Base-by-base conservation (phyloP, 257 asterid species). In the Petunia secreta region DNA sequence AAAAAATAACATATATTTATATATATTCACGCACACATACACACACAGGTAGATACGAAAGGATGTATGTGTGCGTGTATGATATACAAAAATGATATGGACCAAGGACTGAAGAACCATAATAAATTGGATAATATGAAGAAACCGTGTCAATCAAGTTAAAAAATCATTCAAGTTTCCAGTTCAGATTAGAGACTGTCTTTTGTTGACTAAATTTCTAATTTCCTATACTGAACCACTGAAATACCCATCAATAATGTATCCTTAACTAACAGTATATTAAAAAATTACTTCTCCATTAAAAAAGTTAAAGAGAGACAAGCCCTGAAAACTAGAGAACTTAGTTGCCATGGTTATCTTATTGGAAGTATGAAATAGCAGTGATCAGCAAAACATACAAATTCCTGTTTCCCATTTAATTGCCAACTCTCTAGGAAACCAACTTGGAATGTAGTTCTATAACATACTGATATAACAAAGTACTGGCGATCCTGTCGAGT, bases 131-230 rank as follows among this genome's bases (percentile, higher is more conserved):
- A 46, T 8, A 9, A 46, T 69, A 50, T 44, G 58, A 46, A 69
- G 76, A 69, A 69, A 69, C 41, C 76, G 4, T 44, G 16, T 69
- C 58, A 46, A 34, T 25, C 76, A 48, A 69, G 7, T 67, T 67
- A 38, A 46, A 44, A 15, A 43, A 67, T 43, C 74, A 65, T 67
- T 67, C 4, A 48, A 15, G 43, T 69, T 44, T 46, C 48, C 46
- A 7, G 34, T 69, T n/a, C 9, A 16, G 16, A 68, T 4, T 44
- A 68, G 57, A 52, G 76, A 69, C 57, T 69, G 9, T 25, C 10
- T 69, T 69, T 46, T 46, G 41, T 44, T 69, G 4, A 9, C 59
- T 69, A 46, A 0, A 13, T 46, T 37, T 9, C 59, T 69, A 69
- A 68, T 68, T 44, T 44, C 58, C 40, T 68, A 68, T 68, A 9